Evolutionary conservation across 129 eudicot genomes (phyloP).

Genomic region (Flaveria trinervia): DNA sequence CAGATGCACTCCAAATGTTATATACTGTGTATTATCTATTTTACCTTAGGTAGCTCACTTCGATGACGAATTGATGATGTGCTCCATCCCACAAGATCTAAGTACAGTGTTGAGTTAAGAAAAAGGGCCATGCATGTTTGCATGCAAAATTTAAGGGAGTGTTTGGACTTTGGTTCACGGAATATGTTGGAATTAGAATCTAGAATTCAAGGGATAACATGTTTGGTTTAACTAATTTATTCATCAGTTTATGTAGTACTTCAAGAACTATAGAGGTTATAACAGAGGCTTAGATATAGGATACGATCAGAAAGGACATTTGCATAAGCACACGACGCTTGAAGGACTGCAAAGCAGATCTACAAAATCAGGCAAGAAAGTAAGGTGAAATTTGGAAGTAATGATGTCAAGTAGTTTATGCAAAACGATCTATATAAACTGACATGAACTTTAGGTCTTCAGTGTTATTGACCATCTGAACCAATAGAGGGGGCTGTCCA

Average conservation of each 20-base stretch:
- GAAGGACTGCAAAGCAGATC: conserved; percentile 85
- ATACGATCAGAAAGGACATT: conserved; percentile 82
- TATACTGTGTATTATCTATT: not conserved
- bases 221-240: conserved; percentile 6
- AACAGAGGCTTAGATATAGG: conserved; percentile 34
- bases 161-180: not conserved
- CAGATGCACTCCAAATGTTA: conserved; percentile 19
- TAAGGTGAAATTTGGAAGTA: not conserved
- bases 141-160: not conserved
- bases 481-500: conserved; percentile 77
- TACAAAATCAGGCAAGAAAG: conserved; percentile 30
- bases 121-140: conserved; percentile 18
- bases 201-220: not conserved
- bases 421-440: conserved; percentile 31
- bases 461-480: conserved; percentile 66
- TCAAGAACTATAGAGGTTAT: not conserved
- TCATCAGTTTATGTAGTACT: not conserved
- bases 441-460: conserved; percentile 81
- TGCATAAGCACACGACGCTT: conserved; percentile 84
- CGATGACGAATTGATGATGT: conserved; percentile 74
- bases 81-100: conserved; percentile 91
- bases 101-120: conserved; percentile 29
- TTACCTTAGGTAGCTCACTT: conserved; percentile 72
- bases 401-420: conserved; percentile 5
- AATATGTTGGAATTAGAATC: not conserved